Evolutionary conservation across 345 rosid species (phyloP).

Genomic region (Cardamine resedifolia): DNA sequence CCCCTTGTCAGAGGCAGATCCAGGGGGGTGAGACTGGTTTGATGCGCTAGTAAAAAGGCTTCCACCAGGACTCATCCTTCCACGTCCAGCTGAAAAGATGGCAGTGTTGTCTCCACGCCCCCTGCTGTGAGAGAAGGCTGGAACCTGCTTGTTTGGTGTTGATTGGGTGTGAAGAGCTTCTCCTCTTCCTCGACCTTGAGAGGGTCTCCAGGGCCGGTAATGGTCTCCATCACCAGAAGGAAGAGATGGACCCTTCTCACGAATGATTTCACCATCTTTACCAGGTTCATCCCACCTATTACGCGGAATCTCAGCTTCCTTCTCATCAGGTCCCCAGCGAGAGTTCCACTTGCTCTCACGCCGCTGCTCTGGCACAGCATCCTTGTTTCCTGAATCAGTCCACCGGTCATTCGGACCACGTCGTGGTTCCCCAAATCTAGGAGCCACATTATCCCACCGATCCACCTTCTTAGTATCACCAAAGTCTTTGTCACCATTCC

Average conservation of each 20-base stretch:
- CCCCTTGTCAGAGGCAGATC: slow-evolving; percentile 48
- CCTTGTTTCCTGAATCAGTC: slow-evolving; percentile 77
- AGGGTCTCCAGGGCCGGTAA: slow-evolving; percentile 82
- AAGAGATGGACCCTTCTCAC: slow-evolving; percentile 58
- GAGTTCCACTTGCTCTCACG: slow-evolving; percentile 99
- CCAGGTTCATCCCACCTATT: slow-evolving; percentile 64
- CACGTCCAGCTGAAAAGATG: slow-evolving; percentile 64
- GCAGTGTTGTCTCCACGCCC: slow-evolving; percentile 67
- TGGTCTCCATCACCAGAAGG: slow-evolving; percentile 58
- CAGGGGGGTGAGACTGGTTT: slow-evolving; percentile 48
- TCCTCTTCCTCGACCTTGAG: slow-evolving; percentile 74
- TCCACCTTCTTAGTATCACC: slow-evolving; percentile 66
- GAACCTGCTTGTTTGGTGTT: slow-evolving; percentile 62
- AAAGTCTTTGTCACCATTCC: slow-evolving; percentile 76
- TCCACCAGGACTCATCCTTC: slow-evolving; percentile 59
- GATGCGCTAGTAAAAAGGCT: slow-evolving; percentile 40
- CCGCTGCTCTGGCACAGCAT: slow-evolving; percentile 67
- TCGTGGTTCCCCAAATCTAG: slow-evolving; percentile 69
- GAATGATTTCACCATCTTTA: slow-evolving; percentile 62
- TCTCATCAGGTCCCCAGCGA: slow-evolving; percentile 94
- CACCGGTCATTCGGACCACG: slow-evolving; percentile 78
- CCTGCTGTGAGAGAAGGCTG: slow-evolving; percentile 60
- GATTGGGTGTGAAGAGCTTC: slow-evolving; percentile 63
- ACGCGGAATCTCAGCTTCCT: slow-evolving; percentile 53
- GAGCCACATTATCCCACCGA: slow-evolving; percentile 78